phyloP scores from a whole-genome alignment of 2,329 filamentous ascomycete genomes.

The Allantophomopsis lycopodina region DNA sequence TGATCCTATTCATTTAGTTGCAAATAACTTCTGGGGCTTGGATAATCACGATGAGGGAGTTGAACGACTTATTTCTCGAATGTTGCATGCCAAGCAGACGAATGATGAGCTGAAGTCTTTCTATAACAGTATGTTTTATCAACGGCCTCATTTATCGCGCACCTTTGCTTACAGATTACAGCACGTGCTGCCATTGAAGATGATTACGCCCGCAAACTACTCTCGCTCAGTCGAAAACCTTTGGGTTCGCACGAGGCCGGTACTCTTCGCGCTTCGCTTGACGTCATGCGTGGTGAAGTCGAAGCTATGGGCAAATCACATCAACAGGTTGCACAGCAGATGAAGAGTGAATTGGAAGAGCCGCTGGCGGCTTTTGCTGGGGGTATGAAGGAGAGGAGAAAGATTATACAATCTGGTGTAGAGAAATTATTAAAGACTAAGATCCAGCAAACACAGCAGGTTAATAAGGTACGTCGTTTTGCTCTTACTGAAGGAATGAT shows the following conservation, averaged over 20 bases:
- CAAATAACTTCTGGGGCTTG: conserved; percentile 99
- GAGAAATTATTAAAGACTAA: conserved; percentile 92
- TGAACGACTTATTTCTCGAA: conserved; percentile 77
- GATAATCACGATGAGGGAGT: conserved; percentile 76
- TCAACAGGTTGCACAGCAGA: conserved; percentile 77
- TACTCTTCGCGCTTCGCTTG: conserved; percentile 69
- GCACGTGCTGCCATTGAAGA: conserved; percentile 91
- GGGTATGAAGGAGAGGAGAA: conserved; percentile 89
- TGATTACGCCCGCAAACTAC: conserved; percentile 82
- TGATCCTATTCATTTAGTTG: conserved; percentile 47
- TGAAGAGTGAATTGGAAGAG: conserved; percentile 94
- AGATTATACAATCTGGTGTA: conserved; percentile 88
- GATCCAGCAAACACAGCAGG: conserved; percentile 74
- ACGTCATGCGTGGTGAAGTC: conserved; percentile 77
- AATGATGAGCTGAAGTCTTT: conserved; percentile 89
- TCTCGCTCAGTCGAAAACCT: conserved; percentile 75
- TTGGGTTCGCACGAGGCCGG: conserved; percentile 81
- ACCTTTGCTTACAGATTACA: conserved; percentile 18
- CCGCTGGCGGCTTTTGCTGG: conserved; percentile 83
- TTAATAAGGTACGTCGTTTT: conserved; percentile 66
- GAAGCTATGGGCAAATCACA: conserved; percentile 93
- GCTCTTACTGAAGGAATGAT: neutral
- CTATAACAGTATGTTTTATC: conserved; percentile 54
- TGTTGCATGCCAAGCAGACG: conserved; percentile 88
- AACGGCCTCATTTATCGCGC: conserved; percentile 2